phyloP scores from a whole-genome alignment of 2,329 filamentous ascomycete genomes.

The Fusarium graminum region DNA sequence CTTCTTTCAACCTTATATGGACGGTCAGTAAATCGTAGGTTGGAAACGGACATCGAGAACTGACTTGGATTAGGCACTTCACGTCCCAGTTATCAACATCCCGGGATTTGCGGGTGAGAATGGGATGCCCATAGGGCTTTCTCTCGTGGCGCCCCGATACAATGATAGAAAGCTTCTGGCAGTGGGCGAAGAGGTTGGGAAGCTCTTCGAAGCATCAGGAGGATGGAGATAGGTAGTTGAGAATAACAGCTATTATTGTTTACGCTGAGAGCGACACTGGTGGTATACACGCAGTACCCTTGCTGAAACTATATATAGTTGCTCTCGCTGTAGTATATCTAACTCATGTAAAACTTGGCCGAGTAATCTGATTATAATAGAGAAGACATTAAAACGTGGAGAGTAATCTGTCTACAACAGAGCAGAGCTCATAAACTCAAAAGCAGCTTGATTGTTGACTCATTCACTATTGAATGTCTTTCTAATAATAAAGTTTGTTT shows the following conservation, averaged over 20 bases:
- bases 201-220: conserved; percentile 3
- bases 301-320: too few species aligned
- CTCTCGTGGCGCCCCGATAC: conserved; percentile 31
- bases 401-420: too few species aligned
- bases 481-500: background rate
- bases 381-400: too few species aligned
- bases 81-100: conserved; percentile 34
- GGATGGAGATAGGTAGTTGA: conserved; percentile 2
- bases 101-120: conserved; percentile 32
- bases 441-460: too few species aligned
- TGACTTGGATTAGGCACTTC: conserved; percentile 20
- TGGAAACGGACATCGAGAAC: background rate
- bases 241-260: too few species aligned
- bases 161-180: conserved; percentile 33
- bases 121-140: conserved; percentile 38
- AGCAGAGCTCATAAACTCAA: too few species aligned
- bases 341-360: too few species aligned
- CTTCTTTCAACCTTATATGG: conserved; percentile 64
- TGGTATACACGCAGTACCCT: too few species aligned
- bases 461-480: too few species aligned
- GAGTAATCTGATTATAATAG: too few species aligned
- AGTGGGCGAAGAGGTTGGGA: conserved; percentile 1
- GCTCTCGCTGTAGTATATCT: too few species aligned
- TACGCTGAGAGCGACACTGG: too few species aligned
- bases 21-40: conserved; percentile 54